phyloP scores from a whole-genome alignment of 305 asterid species.

The Fraxinus xanthoxyloides region DNA sequence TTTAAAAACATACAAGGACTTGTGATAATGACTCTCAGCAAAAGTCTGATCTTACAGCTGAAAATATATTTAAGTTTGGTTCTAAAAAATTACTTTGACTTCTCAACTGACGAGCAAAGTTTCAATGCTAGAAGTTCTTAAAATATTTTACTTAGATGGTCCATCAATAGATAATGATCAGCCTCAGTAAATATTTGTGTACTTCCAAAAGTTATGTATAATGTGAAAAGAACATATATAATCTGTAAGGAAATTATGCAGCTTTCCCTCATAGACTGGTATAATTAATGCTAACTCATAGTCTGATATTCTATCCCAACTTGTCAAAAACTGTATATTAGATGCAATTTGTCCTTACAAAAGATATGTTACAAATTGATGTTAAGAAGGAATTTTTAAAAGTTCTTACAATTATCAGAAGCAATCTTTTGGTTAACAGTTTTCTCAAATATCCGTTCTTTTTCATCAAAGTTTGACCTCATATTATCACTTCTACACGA shows the following conservation, averaged over 20 bases:
- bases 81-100: not conserved
- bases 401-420: conserved; percentile 5
- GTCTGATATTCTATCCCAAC: conserved; percentile 9
- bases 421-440: not conserved
- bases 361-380: conserved; percentile 6
- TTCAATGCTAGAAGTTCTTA: not conserved
- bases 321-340: conserved; percentile 14
- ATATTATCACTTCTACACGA: not conserved
- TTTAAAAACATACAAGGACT: not conserved
- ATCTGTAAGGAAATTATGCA: not conserved
- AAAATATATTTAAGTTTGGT: not conserved
- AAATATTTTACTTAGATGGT: not conserved
- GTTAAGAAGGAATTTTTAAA: not conserved
- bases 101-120: not conserved
- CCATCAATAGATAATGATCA: not conserved
- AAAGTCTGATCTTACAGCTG: not conserved
- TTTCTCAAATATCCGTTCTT: not conserved
- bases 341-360: conserved; percentile 4
- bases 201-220: not conserved
- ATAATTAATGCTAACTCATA: not conserved
- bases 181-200: not conserved
- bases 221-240: not conserved
- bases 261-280: not conserved
- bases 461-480: conserved; percentile 1
- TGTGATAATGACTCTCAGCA: not conserved